Conservation (phyloP, 129 eudicot genomes). For the Artemisia argyi region DNA sequence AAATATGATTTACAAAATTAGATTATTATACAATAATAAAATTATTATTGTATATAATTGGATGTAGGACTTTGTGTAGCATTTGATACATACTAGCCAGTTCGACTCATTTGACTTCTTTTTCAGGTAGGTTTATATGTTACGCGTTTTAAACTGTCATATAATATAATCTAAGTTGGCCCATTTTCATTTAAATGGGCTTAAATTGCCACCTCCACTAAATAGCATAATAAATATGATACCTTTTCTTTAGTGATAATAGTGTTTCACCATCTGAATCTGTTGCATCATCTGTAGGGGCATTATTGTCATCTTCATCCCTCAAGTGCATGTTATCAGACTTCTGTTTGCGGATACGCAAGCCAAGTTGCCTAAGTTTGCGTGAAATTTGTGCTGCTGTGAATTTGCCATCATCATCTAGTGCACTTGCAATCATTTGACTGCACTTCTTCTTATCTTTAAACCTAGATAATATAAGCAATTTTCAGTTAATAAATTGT, state of each 20-base stretch:
- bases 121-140: no score
- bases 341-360: constrained; percentile 48
- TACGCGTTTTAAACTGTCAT: no score
- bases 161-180: no score
- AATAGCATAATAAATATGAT: not conserved
- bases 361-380: constrained; percentile 91
- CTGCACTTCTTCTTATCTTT: constrained; percentile 84
- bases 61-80: not conserved
- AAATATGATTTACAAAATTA: no score
- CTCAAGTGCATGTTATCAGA: constrained; percentile 41
- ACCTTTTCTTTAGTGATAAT: constrained; percentile 71
- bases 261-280: constrained; percentile 62
- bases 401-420: constrained; percentile 60
- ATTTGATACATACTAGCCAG: not conserved
- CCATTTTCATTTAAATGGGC: no score
- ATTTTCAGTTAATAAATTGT: constrained; percentile 4
- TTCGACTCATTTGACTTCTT: no score
- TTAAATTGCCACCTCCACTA: no score
- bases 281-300: constrained; percentile 33
- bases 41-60: no score
- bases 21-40: no score
- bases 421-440: constrained; percentile 86
- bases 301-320: constrained; percentile 43
- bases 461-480: constrained; percentile 48
- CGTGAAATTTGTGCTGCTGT: constrained; percentile 76